phyloP scores from a whole-genome alignment of 257 asterid species.

The Knoxia roxburghii region DNA sequence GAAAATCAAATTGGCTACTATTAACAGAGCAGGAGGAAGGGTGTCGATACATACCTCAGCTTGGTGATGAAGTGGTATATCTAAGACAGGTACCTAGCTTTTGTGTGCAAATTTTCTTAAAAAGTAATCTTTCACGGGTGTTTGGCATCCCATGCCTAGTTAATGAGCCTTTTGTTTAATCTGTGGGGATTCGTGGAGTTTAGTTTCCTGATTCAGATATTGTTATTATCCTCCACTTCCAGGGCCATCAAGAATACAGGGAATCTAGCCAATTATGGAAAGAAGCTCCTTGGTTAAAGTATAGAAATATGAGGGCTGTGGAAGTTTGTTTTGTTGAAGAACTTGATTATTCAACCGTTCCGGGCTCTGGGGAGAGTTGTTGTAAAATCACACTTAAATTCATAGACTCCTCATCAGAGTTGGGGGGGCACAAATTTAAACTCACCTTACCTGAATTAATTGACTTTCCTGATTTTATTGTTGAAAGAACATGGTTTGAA shows the following conservation, averaged over 20 bases:
- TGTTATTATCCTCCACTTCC: slow-evolving; percentile 15
- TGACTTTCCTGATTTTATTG: slow-evolving; percentile 76
- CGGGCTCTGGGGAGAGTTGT: slow-evolving; percentile 95
- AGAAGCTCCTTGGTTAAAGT: slow-evolving; percentile 47
- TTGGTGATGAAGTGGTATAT: slow-evolving; percentile 86
- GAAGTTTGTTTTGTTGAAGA: slow-evolving; percentile 71
- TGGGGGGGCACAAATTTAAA: slow-evolving; percentile 41
- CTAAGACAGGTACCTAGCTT: slow-evolving; percentile 61
- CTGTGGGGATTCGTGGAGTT: not conserved
- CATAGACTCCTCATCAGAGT: slow-evolving; percentile 38
- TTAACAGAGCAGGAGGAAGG: slow-evolving; percentile 77
- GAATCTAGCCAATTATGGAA: slow-evolving; percentile 23
- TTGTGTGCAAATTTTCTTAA: not conserved
- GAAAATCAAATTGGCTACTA: slow-evolving; percentile 68
- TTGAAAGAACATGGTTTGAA: slow-evolving; percentile 68
- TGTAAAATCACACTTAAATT: slow-evolving; percentile 65
- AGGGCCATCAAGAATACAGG: slow-evolving; percentile 81
- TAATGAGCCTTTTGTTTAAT: not conserved
- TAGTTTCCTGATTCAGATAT: not conserved
- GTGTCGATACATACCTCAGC: slow-evolving; percentile 93
- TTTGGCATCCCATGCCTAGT: not conserved
- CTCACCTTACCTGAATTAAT: slow-evolving; percentile 65
- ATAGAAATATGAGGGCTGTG: slow-evolving; percentile 46
- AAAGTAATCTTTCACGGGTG: no score
- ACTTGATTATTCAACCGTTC: slow-evolving; percentile 48